Evolutionary conservation across 257 asterid genomes (phyloP), one percentile per base, ranked within the genome.

Genomic region (Nicotiana tabacum): DNA sequence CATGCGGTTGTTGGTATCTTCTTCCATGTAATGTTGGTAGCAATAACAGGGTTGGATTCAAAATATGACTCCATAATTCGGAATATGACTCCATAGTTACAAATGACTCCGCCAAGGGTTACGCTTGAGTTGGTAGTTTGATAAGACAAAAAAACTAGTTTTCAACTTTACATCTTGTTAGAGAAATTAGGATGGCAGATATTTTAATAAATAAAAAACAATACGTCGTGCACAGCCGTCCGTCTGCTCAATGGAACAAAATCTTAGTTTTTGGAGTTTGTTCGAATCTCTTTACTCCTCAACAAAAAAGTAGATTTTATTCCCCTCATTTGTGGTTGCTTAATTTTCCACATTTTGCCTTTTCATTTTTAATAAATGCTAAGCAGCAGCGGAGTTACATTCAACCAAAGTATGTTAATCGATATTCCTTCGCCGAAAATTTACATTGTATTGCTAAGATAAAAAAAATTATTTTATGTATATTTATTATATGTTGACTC

Each of bases 201-300:
- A 51, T 48, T 24, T 46, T 27, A 76, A 7, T 76, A 58, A 76
- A 76, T 27, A 76, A 6, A 48, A 58, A 76, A 76, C 30, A 27
- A 76, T 76, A 76, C 62, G 82, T 91, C 94, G 93, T 86, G 93
- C 91, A 84, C 82, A 85, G 89, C 91, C 87, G 90, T 84, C 90
- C 83, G 48, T 6, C 17, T 33, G 32, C 77, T 43, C 30, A 33
- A 39, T 76, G 17, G 15, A 86, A 92, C 86, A 88, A 85, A 78
- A 92, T 90, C 91, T 82, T 89, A 85, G 82, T 81, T 81, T 81
- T 68, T 43, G 12, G 21, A 27, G 60, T 77, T 43, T 85, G 77
- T 77, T 67, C 53, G 70, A 64, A 70, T 84, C 80, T 77, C 85
- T 78, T 66, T 55, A 85, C 55, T 61, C 33, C 65, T 58, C 57